Evolutionary conservation across 2,329 filamentous ascomycete genomes (phyloP), one percentile per base, ranked within the genome.

Genomic region (Xylaria sp.): DNA sequence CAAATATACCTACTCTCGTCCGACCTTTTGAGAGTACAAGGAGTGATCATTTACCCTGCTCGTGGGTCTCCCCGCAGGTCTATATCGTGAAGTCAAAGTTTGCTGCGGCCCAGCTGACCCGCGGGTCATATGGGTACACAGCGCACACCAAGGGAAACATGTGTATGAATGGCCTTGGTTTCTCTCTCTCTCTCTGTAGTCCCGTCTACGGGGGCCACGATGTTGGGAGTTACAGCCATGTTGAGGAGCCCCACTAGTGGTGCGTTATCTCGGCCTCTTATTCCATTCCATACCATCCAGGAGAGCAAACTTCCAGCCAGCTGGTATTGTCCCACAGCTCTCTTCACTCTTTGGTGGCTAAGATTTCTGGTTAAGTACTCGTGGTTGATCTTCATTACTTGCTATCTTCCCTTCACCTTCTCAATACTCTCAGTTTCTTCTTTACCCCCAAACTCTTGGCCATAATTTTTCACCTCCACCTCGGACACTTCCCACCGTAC

Each of bases 1-100:
- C 28, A 2, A 28, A 2, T 28, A 28, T 28, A 28, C 34, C 34
- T 37, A 37, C 34, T 10, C 34, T 37, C 7, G 34, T 37, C 10
- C 4, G 1, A 37, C 34, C 1, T 10, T 8, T 8, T 9, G 34
- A 37, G 10, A 37, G 34, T 9, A 37, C 34, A 37, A 37, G 34
- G 8, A 37, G 4, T 37, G 7, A 9, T 37, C 4, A 37, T 37
- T 37, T 37, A 37, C 34, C 10, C 34, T 37, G 34, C 7, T 10
- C 34, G 8, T 37, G 7, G 34, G 34, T 10, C 34, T 4, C 15
- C 13, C 34, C 7, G 18, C 41, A 3, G 28, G 20, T 12, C 7
- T 39, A 25, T 37, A 66, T 66, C 64, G 28, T 50, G 50, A 10
- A 37, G 34, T 37, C 34, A 37, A 66, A 10, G 39, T 34, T 61